Conservation (phyloP, 768 basidiomycete genomes). For the Kwoniella europaea region DNA sequence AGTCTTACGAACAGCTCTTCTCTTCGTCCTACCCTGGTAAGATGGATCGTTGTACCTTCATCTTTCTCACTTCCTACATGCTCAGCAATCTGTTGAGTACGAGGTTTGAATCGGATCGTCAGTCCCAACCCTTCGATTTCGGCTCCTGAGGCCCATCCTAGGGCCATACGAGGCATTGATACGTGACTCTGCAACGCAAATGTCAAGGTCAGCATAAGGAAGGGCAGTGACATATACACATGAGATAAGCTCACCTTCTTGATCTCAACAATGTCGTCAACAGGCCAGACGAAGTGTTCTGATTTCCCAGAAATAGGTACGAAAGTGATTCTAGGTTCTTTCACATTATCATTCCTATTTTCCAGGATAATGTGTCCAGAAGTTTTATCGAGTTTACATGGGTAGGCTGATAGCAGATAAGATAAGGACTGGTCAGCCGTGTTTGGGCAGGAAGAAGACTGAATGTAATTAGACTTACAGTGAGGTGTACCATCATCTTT, state of each 20-base stretch:
- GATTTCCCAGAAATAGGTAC: conserved; percentile 46
- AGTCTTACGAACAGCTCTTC: conserved; percentile 59
- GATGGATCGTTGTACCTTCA: conserved; percentile 53
- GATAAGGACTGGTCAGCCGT: too few species aligned
- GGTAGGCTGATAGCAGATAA: conserved; percentile 50
- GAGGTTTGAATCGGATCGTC: conserved; percentile 57
- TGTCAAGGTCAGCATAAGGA: neutral
- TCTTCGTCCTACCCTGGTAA: conserved; percentile 58
- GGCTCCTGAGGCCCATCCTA: conserved; percentile 59
- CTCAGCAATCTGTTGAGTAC: conserved; percentile 35
- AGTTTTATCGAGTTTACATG: conserved; percentile 55
- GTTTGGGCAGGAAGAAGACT: too few species aligned
- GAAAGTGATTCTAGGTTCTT: conserved; percentile 46
- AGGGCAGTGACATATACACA: neutral
- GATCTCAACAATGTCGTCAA: conserved; percentile 60
- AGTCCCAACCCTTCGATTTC: conserved; percentile 59
- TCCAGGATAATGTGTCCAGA: conserved; percentile 58
- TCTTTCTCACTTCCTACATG: conserved; percentile 36
- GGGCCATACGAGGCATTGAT: conserved; percentile 57
- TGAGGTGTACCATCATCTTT: conserved; percentile 55
- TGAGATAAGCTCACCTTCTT: conserved; percentile 50
- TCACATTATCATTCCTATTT: conserved; percentile 36
- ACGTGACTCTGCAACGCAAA: conserved; percentile 51
- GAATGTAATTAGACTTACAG: conserved; percentile 42
- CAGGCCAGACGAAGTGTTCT: conserved; percentile 48